Evolutionary conservation across 768 basidiomycete genomes (phyloP).

Genomic region (Steccherinum ochraceum): DNA sequence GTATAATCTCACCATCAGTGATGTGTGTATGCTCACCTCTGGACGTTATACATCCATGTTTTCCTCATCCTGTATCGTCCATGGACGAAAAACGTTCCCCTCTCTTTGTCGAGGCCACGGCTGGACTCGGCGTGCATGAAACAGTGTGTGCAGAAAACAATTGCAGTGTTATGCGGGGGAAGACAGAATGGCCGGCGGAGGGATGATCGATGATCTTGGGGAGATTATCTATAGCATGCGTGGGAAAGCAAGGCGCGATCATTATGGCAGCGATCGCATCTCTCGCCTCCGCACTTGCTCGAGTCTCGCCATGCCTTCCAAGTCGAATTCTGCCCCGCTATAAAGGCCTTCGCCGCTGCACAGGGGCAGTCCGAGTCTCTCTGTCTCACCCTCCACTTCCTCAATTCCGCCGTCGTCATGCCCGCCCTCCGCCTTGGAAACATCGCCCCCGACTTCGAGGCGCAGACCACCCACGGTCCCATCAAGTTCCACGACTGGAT

Average conservation of each 20-base stretch:
- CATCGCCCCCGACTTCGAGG: conserved; percentile 88
- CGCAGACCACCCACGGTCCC: conserved; percentile 77
- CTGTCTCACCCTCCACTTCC: background rate
- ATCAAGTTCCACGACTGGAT: conserved; percentile 96
- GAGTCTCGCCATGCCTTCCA: background rate
- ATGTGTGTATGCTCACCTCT: background rate
- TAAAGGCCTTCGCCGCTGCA: background rate
- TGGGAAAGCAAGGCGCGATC: conserved; percentile 64
- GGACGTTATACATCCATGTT: too few relatives aligned
- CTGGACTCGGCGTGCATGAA: too few relatives aligned
- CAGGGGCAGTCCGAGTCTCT: background rate
- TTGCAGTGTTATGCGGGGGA: too few relatives aligned
- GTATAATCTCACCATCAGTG: background rate
- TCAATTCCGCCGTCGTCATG: conserved; percentile 14
- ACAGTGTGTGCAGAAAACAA: too few relatives aligned
- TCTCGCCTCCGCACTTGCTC: conserved; percentile 3
- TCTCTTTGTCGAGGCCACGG: too few relatives aligned
- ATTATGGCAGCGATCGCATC: too few relatives aligned
- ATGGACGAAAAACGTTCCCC: too few relatives aligned
- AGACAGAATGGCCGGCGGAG: too few relatives aligned
- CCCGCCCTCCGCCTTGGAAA: conserved; percentile 73
- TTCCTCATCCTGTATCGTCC: too few relatives aligned
- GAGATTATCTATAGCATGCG: conserved; percentile 28
- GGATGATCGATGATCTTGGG: too few relatives aligned
- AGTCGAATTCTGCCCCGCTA: background rate